These are phyloP conservation scores for Pichia ethanolica DNA, from an alignment of 805 yeast genomes.

Conservation along the genomic window DNA sequence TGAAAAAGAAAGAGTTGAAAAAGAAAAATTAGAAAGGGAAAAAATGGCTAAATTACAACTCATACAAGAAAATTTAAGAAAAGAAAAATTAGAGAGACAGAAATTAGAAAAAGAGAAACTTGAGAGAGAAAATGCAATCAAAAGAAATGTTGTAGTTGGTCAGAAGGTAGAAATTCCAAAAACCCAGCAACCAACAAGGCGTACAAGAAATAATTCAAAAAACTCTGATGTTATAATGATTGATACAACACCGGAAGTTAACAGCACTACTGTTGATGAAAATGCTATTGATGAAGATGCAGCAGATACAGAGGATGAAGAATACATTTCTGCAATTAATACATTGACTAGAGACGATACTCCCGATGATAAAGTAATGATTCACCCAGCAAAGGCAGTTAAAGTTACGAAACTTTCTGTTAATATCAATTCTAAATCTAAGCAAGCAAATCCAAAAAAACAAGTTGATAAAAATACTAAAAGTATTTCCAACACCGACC, in stretches of 20 bases:
- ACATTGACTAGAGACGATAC: conserved; percentile 7
- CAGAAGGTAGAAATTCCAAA: too few relatives aligned
- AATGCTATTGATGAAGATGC: not conserved
- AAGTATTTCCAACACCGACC: not conserved
- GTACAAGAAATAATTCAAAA: not conserved
- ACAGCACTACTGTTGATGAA: not conserved
- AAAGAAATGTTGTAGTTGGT: too few relatives aligned
- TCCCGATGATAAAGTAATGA: conserved; percentile 3
- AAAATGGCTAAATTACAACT: too few relatives aligned
- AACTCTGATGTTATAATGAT: not conserved
- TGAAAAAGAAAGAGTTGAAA: not conserved
- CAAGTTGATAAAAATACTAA: not conserved
- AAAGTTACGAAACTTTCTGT: conserved; percentile 4
- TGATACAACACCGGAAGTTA: not conserved
- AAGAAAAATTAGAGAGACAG: not conserved
- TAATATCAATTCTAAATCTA: not conserved
- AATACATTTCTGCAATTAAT: not conserved
- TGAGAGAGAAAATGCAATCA: not conserved
- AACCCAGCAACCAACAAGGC: not conserved
- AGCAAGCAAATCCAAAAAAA: not conserved
- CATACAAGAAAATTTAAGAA: not conserved
- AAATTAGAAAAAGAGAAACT: not conserved
- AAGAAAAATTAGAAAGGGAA: not conserved
- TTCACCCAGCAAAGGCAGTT: conserved; percentile 5
- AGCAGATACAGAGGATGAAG: conserved; percentile 1